phyloP scores from a whole-genome alignment of 2,329 filamentous ascomycete species.

The Penicillium italicum region DNA sequence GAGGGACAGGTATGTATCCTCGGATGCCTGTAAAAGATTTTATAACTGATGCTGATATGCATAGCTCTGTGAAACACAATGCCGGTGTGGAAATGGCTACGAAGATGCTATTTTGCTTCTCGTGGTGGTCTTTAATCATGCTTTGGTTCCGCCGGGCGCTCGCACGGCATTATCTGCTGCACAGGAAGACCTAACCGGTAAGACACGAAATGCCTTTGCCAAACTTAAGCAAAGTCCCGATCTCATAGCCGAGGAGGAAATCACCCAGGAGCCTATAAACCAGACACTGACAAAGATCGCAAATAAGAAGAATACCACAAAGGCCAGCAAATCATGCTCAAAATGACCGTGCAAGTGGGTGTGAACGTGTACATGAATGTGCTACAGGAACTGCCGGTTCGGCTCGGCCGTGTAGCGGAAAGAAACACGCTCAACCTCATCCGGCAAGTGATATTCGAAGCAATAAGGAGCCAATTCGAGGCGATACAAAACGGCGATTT shows the following conservation, averaged over 20 bases:
- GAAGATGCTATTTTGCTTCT: background rate
- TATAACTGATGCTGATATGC: background rate
- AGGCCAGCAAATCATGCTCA: too few relatives aligned
- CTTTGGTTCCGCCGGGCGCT: background rate
- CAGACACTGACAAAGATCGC: background rate
- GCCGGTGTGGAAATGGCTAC: background rate
- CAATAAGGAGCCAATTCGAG: too few relatives aligned
- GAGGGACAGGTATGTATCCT: background rate
- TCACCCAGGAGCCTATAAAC: background rate
- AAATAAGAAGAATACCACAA: background rate
- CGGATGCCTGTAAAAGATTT: background rate
- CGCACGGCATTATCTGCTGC: background rate
- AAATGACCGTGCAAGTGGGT: background rate
- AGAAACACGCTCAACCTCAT: background rate
- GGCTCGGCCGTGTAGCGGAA: background rate
- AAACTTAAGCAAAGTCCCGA: background rate
- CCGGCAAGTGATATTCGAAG: background rate
- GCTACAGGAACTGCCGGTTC: background rate
- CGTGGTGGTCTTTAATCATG: background rate
- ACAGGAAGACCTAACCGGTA: background rate
- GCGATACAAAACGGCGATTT: accelerated
- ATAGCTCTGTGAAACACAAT: background rate
- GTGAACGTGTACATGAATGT: background rate
- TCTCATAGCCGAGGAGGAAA: background rate
- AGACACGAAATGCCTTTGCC: background rate